These are phyloP conservation scores for Oryza australiensis DNA, from an alignment of 176 grass and related monocot species.

Conservation along the genomic window DNA sequence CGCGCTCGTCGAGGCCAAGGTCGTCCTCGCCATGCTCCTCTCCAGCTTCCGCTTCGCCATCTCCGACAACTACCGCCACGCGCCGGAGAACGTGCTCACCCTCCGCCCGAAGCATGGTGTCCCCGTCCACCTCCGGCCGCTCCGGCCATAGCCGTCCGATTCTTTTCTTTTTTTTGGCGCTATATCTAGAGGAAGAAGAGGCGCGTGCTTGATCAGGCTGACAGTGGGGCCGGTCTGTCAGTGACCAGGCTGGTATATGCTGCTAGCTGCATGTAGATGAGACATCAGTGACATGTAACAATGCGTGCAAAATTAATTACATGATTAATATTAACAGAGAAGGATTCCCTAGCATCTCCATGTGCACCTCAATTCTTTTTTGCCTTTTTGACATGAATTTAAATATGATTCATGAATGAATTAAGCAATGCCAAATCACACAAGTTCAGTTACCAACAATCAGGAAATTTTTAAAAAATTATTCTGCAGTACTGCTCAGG, in stretches of 20 bases:
- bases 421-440: neutral
- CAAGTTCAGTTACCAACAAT: neutral
- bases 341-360: neutral
- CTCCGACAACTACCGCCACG: slow-evolving; percentile 78
- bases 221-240: neutral
- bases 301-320: neutral
- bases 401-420: neutral
- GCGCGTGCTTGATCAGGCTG: neutral
- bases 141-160: slow-evolving; percentile 29
- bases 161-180: neutral
- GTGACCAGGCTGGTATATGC: neutral
- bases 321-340: neutral
- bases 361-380: neutral
- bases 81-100: slow-evolving; percentile 85
- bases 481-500: no score
- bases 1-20: slow-evolving; percentile 87
- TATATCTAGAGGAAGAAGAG: neutral
- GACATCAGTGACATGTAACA: neutral
- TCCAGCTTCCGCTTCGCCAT: slow-evolving; percentile 76
- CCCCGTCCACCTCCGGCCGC: slow-evolving; percentile 62
- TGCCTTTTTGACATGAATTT: neutral
- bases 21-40: slow-evolving; percentile 73
- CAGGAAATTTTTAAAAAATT: no score
- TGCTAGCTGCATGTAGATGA: neutral
- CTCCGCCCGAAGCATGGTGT: slow-evolving; percentile 85